phyloP scores from a whole-genome alignment of 2,329 filamentous ascomycete species.

The Cryphonectria radicalis region DNA sequence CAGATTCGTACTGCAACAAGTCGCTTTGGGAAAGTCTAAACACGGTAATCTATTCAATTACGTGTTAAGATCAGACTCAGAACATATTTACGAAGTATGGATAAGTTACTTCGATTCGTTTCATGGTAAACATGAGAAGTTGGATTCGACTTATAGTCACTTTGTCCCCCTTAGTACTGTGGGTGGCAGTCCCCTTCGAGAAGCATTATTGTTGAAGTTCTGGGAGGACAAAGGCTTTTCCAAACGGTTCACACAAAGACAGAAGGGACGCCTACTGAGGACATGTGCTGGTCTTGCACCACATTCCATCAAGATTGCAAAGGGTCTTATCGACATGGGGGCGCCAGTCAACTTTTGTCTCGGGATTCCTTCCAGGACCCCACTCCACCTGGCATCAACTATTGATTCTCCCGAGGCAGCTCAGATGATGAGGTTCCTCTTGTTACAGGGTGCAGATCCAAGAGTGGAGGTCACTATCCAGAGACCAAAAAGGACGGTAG shows the following conservation, averaged over 20 bases:
- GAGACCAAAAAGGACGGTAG: too few species aligned
- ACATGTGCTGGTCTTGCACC: neutral
- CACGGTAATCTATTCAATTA: accelerated
- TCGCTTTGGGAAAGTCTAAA: accelerated
- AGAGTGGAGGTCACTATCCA: neutral
- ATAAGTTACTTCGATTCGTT: neutral
- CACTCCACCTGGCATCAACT: neutral
- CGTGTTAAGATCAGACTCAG: neutral
- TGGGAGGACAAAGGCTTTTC: neutral
- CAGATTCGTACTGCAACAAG: neutral
- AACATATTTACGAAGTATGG: neutral
- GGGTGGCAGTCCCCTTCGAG: neutral
- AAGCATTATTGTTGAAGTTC: neutral
- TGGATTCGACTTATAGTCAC: too few species aligned
- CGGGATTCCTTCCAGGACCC: neutral
- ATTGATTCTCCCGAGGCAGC: neutral
- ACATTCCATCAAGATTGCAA: neutral
- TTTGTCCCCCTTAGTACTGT: too few species aligned
- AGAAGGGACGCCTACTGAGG: neutral
- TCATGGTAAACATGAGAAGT: neutral
- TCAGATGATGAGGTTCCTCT: neutral
- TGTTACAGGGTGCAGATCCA: neutral
- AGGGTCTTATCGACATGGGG: neutral
- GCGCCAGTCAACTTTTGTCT: neutral
- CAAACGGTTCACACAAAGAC: too few species aligned